Evolutionary conservation across 805 yeast species (phyloP), one percentile per base, ranked within the genome.

Genomic region (Zygosaccharomyces bailii): DNA sequence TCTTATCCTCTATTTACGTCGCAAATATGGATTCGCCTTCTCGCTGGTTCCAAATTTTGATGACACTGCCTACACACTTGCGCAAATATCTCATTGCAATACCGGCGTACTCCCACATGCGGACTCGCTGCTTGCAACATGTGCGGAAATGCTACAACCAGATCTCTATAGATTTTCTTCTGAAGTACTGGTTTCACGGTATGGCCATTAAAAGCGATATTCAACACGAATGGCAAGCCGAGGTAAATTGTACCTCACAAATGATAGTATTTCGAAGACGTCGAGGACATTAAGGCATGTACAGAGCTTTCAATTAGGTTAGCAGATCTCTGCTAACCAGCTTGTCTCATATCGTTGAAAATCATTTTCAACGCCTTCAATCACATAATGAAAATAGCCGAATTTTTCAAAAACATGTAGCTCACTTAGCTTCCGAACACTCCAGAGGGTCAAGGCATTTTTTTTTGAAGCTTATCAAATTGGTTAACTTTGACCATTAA

Each of bases 81-180:
- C 30, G 42, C 17, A 27, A 46, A 16, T 51, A 57, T 23, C 23
- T 60, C 4, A 36, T 6, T 5, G 21, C 42, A 8, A 44, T 53
- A 2, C 50, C 52, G 2, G 51, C 49, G 2, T 46, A 52, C n/a
- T 11, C 17, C 3, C 51, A 49, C 24, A 54, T 58, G 56, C 45
- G 48, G 38, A 11, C 27, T 2, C 33, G 56, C 10, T 48, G 53
- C 24, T 21, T 55, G 2, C 23, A 33, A 9, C 31, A 41, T 13
- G 39, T 50, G 10, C 43, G 43, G 18, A 45, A 21, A 18, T 48
- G 54, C 43, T 59, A 59, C 41, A 56, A 53, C 33, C 63, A 57
- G 39, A 29, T 59, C 14, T 37, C 57, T 2, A 9, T 46, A 21
- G 27, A 42, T 9, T 51, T 46, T 16, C 34, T 57, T 14, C 37